Evolutionary conservation across 352 stramenopile genomes (phyloP).

Genomic region (Phytophthora pseudosyringae): DNA sequence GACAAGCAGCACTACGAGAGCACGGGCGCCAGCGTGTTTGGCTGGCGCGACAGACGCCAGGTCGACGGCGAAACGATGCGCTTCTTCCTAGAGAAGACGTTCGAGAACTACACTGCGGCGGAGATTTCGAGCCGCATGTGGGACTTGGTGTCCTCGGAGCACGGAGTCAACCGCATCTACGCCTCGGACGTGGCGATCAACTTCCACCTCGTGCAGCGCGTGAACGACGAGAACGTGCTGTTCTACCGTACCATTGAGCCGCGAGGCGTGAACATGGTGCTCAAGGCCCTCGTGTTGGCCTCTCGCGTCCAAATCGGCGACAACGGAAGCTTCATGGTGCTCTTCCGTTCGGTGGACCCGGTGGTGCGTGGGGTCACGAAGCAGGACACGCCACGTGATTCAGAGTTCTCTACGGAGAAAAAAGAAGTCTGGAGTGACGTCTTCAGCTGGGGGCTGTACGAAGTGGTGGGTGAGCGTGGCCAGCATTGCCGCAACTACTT

Average conservation of each 20-base stretch:
- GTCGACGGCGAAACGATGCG: conserved; percentile 59
- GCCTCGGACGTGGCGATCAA: conserved; percentile 54
- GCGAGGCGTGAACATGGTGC: conserved; percentile 42
- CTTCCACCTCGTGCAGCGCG: conserved; percentile 62
- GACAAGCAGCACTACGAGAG: conserved; percentile 48
- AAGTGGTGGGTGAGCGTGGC: conserved; percentile 37
- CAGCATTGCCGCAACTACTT: conserved; percentile 70
- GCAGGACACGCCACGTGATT: conserved; percentile 7
- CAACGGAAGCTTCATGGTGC: conserved; percentile 58
- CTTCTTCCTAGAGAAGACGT: conserved; percentile 74
- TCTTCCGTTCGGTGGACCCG: conserved; percentile 69
- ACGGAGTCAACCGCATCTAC: conserved; percentile 67
- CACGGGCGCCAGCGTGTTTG: conserved; percentile 64
- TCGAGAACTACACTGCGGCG: conserved; percentile 42
- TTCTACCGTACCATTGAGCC: conserved; percentile 73
- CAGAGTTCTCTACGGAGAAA: conserved; percentile 28
- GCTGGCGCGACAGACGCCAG: conserved; percentile 61
- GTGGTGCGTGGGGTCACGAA: conserved; percentile 28
- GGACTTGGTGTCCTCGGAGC: conserved; percentile 62
- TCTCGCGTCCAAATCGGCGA: conserved; percentile 61
- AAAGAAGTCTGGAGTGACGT: conserved; percentile 62
- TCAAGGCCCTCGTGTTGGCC: conserved; percentile 62
- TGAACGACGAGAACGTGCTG: conserved; percentile 63
- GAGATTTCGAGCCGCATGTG: conserved; percentile 58
- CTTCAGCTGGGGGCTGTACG: conserved; percentile 74